Percentiles rank a stretch among this genome's conserved stretches.
Evolutionary conservation across 306 rosid species (phyloP).

Genomic region (Hylodesmum podocarpum): DNA sequence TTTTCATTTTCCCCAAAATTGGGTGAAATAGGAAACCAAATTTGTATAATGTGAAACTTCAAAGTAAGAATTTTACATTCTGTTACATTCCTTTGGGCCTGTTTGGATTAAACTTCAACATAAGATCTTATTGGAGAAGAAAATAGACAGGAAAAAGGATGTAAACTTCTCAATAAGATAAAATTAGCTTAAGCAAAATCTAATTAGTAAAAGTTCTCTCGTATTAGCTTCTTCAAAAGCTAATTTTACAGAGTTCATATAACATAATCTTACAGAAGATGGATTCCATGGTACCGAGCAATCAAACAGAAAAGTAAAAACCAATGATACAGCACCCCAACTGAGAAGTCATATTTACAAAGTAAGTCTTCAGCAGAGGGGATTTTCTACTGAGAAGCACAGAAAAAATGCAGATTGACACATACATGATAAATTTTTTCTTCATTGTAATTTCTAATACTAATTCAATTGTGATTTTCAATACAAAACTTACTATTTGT

Average conservation of each 20-base stretch:
- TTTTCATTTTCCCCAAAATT: not conserved
- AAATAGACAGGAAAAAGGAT: too few species aligned
- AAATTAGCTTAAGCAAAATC: too few species aligned
- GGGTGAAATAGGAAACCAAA: not conserved
- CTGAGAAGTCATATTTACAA: not conserved
- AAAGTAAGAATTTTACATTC: not conserved
- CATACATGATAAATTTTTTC: too few species aligned
- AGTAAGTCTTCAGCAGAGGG: not conserved
- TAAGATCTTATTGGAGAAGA: too few species aligned
- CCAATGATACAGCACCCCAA: not conserved
- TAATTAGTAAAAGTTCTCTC: too few species aligned
- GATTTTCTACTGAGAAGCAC: not conserved
- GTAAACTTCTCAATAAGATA: too few species aligned
- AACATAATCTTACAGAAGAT: conserved; percentile 11
- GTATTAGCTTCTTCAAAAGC: too few species aligned
- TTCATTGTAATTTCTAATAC: too few species aligned
- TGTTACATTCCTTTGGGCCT: not conserved
- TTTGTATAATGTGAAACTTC: not conserved
- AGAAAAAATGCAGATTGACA: not conserved
- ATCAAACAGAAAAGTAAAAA: not conserved
- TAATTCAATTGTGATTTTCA: too few species aligned
- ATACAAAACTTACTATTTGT: too few species aligned
- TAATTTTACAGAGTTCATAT: too few species aligned
- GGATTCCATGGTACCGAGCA: not conserved
- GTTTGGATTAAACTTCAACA: too few species aligned